Conservation (phyloP, 805 yeast genomes). For the Candida peoriensis region DNA sequence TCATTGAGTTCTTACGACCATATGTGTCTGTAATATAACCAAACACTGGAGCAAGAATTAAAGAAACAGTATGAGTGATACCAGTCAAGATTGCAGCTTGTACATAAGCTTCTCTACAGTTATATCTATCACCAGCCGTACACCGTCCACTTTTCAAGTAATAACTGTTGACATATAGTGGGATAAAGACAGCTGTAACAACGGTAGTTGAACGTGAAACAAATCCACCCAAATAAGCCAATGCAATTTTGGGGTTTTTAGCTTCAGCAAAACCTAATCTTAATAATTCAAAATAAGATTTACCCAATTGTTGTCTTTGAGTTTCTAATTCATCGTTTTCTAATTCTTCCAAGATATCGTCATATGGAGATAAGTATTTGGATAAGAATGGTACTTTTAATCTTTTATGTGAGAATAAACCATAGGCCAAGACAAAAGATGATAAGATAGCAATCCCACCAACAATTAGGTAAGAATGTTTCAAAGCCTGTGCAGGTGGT, state of each 20-base stretch:
- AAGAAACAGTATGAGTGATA: slow-evolving; percentile 51
- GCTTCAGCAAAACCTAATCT: slow-evolving; percentile 45
- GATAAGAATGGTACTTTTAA: slow-evolving; percentile 23
- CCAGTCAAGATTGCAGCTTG: slow-evolving; percentile 68
- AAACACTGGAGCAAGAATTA: slow-evolving; percentile 59
- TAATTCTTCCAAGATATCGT: slow-evolving; percentile 28
- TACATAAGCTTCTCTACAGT: slow-evolving; percentile 59
- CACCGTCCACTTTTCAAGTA: slow-evolving; percentile 50
- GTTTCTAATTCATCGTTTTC: slow-evolving; percentile 24
- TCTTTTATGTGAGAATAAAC: slow-evolving; percentile 41
- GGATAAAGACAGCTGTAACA: slow-evolving; percentile 53
- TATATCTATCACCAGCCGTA: slow-evolving; percentile 28
- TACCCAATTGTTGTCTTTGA: slow-evolving; percentile 4
- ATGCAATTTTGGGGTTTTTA: slow-evolving; percentile 39
- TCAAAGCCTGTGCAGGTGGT: slow-evolving; percentile 40
- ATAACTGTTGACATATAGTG: slow-evolving; percentile 55
- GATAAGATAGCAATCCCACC: slow-evolving; percentile 37
- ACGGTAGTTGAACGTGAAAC: slow-evolving; percentile 63
- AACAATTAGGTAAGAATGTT: slow-evolving; percentile 43
- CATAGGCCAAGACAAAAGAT: slow-evolving; percentile 34
- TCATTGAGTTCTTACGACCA: slow-evolving; percentile 32
- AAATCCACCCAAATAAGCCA: slow-evolving; percentile 58
- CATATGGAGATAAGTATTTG: slow-evolving; percentile 23
- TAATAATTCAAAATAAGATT: slow-evolving; percentile 36
- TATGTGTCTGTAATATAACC: slow-evolving; percentile 51